Percentiles rank a stretch among this genome's conserved stretches.
Evolutionary conservation across 768 basidiomycete species (phyloP).

Genomic region (Suillus placidus): DNA sequence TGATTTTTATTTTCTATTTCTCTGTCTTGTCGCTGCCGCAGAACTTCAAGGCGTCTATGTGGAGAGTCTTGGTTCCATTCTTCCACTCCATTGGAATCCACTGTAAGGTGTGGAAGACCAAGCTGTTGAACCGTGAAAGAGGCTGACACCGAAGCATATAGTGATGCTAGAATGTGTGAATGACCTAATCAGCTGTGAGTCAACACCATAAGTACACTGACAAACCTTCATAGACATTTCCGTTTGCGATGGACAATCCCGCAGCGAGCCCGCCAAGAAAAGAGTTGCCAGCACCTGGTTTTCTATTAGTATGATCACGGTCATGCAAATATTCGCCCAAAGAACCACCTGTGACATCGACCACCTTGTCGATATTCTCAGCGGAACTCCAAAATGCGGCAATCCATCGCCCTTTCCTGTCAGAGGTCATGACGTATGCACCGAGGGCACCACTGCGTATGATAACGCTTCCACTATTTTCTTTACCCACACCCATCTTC

Average conservation of each 20-base stretch:
- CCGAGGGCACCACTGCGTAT: constrained; percentile 78
- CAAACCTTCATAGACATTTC: constrained; percentile 70
- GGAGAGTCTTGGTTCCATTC: constrained; percentile 79
- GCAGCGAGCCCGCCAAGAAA: constrained; percentile 87
- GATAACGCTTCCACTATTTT: constrained; percentile 60
- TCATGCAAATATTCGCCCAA: neutral
- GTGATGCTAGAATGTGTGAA: constrained; percentile 48
- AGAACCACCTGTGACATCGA: constrained; percentile 74
- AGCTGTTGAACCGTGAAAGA: constrained; percentile 83
- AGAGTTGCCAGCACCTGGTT: constrained; percentile 83
- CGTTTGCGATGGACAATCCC: constrained; percentile 57
- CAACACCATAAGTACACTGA: constrained; percentile 15
- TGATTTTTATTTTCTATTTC: constrained; percentile 35
- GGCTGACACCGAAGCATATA: constrained; percentile 81
- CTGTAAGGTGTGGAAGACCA: constrained; percentile 63
- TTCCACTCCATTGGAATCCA: constrained; percentile 30
- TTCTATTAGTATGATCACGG: constrained; percentile 8
- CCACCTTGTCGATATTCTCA: constrained; percentile 48
- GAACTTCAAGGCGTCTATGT: constrained; percentile 52
- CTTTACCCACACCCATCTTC: constrained; percentile 55
- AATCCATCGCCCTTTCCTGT: constrained; percentile 58
- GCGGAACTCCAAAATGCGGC: constrained; percentile 70
- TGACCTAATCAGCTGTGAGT: constrained; percentile 17
- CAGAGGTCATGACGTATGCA: constrained; percentile 58
- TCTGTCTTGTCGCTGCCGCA: constrained; percentile 46